These are phyloP conservation scores for Phaeosphaeriaceae sp. DNA, from an alignment of 2,329 filamentous ascomycete species.

Conservation along the genomic window DNA sequence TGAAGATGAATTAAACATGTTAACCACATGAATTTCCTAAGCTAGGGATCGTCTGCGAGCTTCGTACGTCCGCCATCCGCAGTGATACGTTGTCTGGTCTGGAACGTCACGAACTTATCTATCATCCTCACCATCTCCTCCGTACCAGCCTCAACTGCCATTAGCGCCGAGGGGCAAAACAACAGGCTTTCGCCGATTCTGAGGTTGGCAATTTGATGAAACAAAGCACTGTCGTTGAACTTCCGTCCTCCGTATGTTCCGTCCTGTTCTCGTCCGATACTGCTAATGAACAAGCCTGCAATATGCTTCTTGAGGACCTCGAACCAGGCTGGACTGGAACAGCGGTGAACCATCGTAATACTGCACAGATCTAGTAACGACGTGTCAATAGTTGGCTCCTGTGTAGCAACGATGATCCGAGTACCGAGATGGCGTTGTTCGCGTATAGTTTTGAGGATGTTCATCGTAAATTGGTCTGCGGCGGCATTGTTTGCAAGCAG, in stretches of 20 bases:
- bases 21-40: too few relatives aligned
- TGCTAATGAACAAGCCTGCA: constrained; percentile 48
- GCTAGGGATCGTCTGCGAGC: not conserved
- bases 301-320: constrained; percentile 54
- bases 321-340: constrained; percentile 28
- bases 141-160: not conserved
- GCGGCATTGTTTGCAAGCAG: constrained; percentile 62
- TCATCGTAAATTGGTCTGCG: constrained; percentile 59
- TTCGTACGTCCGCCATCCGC: not conserved
- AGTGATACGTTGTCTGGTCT: not conserved
- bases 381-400: constrained; percentile 74
- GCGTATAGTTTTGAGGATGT: constrained; percentile 67
- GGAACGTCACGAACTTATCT: not conserved
- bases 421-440: constrained; percentile 72
- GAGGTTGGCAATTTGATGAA: not conserved
- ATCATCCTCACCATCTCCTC: not conserved
- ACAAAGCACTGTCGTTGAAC: not conserved
- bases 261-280: not conserved
- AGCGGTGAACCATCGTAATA: constrained; percentile 5
- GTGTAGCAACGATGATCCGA: constrained; percentile 72
- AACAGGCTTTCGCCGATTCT: not conserved
- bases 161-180: not conserved
- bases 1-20: not conserved
- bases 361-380: constrained; percentile 62
- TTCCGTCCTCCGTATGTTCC: not conserved